Conservation (phyloP, 352 stramenopile species). For the Pythium oligandrum region DNA sequence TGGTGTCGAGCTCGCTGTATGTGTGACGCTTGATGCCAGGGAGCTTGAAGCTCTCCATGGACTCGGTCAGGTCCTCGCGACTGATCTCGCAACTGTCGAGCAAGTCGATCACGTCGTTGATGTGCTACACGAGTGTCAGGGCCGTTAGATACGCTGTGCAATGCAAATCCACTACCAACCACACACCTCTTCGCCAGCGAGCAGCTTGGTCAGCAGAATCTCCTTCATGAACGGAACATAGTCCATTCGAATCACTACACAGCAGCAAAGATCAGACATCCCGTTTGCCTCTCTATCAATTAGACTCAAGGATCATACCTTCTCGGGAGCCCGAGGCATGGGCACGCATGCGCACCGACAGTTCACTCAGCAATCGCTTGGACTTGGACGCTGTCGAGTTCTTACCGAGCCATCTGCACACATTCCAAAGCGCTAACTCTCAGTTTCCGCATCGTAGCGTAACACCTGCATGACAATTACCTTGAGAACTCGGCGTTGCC, state of each 20-base stretch:
- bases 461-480: conserved; percentile 33
- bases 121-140: conserved; percentile 31
- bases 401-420: conserved; percentile 95
- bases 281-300: too few species aligned
- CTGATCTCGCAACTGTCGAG: conserved; percentile 97
- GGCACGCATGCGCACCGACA: conserved; percentile 93
- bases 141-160: neutral
- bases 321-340: conserved; percentile 82
- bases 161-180: neutral
- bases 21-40: conserved; percentile 68
- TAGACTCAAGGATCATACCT: conserved; percentile 26
- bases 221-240: conserved; percentile 90
- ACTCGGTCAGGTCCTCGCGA: conserved; percentile 97
- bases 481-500: conserved; percentile 88
- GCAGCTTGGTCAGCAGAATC: conserved; percentile 75
- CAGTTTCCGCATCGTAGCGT: neutral
- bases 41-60: conserved; percentile 90
- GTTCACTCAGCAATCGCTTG: conserved; percentile 92
- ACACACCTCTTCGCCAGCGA: conserved; percentile 67
- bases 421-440: neutral
- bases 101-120: conserved; percentile 90
- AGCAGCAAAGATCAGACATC: too few species aligned
- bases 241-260: conserved; percentile 79
- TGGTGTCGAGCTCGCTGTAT: conserved; percentile 76
- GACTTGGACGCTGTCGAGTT: conserved; percentile 96